Evolutionary conservation across 768 basidiomycete species (phyloP).

Genomic region (Mycena belliarum): DNA sequence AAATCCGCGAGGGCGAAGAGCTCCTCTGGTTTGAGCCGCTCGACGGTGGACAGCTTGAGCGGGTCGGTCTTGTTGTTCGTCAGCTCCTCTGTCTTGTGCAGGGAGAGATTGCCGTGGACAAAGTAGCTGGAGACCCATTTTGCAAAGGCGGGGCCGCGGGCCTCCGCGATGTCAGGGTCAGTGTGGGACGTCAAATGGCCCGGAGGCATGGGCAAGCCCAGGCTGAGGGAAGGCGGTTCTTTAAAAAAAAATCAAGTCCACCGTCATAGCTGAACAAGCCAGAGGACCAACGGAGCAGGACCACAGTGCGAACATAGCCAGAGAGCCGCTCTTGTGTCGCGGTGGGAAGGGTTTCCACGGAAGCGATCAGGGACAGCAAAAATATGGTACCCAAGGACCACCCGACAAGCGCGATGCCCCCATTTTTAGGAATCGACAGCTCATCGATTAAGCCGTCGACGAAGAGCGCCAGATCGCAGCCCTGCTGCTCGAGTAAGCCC

Average conservation of each 20-base stretch:
- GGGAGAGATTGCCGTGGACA: conserved; percentile 20
- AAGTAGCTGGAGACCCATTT: conserved; percentile 26
- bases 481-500: conserved; percentile 28
- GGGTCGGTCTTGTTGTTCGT: conserved; percentile 8
- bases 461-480: conserved; percentile 30
- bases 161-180: conserved; percentile 25
- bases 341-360: conserved; percentile 22
- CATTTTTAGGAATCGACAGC: conserved; percentile 18
- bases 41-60: conserved; percentile 5
- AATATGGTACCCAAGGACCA: conserved; percentile 35
- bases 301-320: conserved; percentile 23
- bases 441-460: conserved; percentile 28
- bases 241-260: no score
- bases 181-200: conserved; percentile 26
- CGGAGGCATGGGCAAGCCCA: conserved; percentile 21
- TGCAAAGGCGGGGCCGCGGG: conserved; percentile 20
- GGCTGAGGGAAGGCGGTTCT: conserved; percentile 26
- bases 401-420: conserved; percentile 26
- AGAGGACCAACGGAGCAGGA: conserved; percentile 24
- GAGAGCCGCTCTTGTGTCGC: conserved; percentile 21
- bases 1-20: conserved; percentile 12
- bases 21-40: conserved; percentile 5
- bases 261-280: neutral
- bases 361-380: conserved; percentile 23
- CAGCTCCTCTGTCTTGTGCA: conserved; percentile 7